Evolutionary conservation across 306 rosid genomes (phyloP), one percentile per base, ranked within the genome.

Genomic region (Prunus mume): DNA sequence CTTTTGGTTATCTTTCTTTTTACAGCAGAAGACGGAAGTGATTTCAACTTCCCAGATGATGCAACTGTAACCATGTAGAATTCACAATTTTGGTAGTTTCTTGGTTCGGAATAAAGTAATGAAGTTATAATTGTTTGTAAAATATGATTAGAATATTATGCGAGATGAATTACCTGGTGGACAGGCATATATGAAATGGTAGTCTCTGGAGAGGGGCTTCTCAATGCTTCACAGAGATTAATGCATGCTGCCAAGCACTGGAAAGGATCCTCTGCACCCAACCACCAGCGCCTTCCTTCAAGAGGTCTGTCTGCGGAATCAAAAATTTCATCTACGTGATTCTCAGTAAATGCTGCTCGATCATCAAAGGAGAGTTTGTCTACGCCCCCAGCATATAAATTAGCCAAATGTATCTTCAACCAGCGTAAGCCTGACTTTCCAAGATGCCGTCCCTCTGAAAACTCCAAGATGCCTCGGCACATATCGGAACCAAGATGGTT

Each of bases 401-500:
- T 95, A 65, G 97, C 97, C 81, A 95, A 78, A 88, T 95, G 99
- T 80, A 95, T 92, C 88, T 95, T 95, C 83, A 92, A 86, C 99
- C 99, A 95, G 74, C 17, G 87, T 82, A 95, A 83, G 63, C 99
- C 99, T 68, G 93, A 88, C 81, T 86, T 88, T 73, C 96, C 97
- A 52, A 95, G 83, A 75, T 86, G 87, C 5, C 97, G 97, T 45
- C 97, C 97, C 87, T 92, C 97, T 20, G 93, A 86, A 85, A 95
- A 95, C 83, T 95, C 97, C 69, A 95, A 83, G 81, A 90, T 82
- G 69, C 99, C 97, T 88, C 99, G 88, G 83, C 99, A 95, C 72
- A 92, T 66, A 86, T 95, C 99, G 47, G 99, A 95, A 79, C 99
- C 99, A 82, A 92, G 95, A 89, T 95, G 99, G 83, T 95, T 95